These are phyloP conservation scores for Lentinula sp. DNA, from an alignment of 768 basidiomycete species.

Conservation along the genomic window DNA sequence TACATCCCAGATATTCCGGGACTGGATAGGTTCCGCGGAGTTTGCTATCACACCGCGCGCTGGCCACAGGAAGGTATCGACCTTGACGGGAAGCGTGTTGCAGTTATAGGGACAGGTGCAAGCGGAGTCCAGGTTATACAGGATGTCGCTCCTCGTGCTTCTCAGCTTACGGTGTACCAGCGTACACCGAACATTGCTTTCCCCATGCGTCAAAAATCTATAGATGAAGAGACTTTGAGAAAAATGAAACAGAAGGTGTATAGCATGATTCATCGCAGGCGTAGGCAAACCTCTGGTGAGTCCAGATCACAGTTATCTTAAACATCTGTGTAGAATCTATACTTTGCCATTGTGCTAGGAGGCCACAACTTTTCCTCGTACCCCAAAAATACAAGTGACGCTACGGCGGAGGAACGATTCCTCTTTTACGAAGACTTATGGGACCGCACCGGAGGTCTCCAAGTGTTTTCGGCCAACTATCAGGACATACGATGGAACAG, in stretches of 20 bases:
- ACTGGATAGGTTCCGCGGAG: slow-evolving; percentile 17
- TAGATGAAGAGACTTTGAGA: slow-evolving; percentile 9
- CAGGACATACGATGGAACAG: slow-evolving; percentile 12
- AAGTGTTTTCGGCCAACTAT: slow-evolving; percentile 11
- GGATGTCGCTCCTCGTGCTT: slow-evolving; percentile 12
- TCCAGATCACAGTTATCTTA: too few relatives aligned
- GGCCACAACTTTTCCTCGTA: slow-evolving; percentile 12
- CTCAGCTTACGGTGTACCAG: slow-evolving; percentile 21
- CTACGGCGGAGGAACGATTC: slow-evolving; percentile 15
- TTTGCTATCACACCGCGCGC: slow-evolving; percentile 14
- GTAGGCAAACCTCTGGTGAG: slow-evolving; percentile 11
- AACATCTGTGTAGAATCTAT: not conserved
- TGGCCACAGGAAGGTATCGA: slow-evolving; percentile 19
- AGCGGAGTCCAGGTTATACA: slow-evolving; percentile 20
- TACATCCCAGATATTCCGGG: slow-evolving; percentile 14
- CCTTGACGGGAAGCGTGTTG: slow-evolving; percentile 17
- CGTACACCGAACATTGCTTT: slow-evolving; percentile 19
- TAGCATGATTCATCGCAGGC: slow-evolving; percentile 11
- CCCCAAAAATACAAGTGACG: slow-evolving; percentile 6
- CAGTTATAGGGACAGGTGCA: slow-evolving; percentile 19
- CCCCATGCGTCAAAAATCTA: slow-evolving; percentile 13
- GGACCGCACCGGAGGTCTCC: slow-evolving; percentile 14
- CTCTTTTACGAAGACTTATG: slow-evolving; percentile 16
- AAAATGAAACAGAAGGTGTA: slow-evolving; percentile 14
- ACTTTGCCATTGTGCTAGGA: not conserved